Evolutionary conservation across 331 rosid genomes (phyloP), one percentile per base, ranked within the genome.

Genomic region (Rosa hybrid): DNA sequence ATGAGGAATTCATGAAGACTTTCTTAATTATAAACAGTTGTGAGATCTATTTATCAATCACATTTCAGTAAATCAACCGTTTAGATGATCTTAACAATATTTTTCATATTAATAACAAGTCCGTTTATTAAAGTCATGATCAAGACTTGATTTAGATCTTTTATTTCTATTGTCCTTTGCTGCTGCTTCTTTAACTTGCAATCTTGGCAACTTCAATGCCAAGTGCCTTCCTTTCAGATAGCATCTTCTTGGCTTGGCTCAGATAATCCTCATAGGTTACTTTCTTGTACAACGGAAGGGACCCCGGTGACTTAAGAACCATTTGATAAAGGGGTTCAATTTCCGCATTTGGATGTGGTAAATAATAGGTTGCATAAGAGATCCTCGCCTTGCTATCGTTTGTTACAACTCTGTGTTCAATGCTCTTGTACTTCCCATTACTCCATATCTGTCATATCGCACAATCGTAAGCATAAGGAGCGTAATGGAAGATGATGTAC

Each of bases 271-370:
- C 79, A 23, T 59, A 75, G 5, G 1, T 75, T 10, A 57, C 17
- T 75, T 42, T 59, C 42, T 57, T 59, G 53, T 76, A 82, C 67
- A 39, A 6, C 18, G 53, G 76, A 77, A 77, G 39, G 18, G 87
- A 64, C 16, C 71, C 79, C 7, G 72, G 30, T 12, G 73, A 60
- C 70, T 78, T 70, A 18, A 14, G 21, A 8, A 75, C 25, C 50
- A 72, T 48, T 6, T 71, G 71, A 72, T 68, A 51, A 30, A 84
- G 41, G 17, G 92, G 90, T 50, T 44, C 84, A 34, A 88, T 62
- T 71, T 82, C 81, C 8, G 30, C 84, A 64, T 86, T 75, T 18
- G 75, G 77, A 0, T 16, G 75, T 23, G 86, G 84, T 38, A 0
- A 6, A 12, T 84, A 20, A 76, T 82, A 77, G 0, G 68, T 34